These are phyloP conservation scores for Angomonas deanei DNA, from an alignment of 208 protist species.

Conservation along the genomic window DNA sequence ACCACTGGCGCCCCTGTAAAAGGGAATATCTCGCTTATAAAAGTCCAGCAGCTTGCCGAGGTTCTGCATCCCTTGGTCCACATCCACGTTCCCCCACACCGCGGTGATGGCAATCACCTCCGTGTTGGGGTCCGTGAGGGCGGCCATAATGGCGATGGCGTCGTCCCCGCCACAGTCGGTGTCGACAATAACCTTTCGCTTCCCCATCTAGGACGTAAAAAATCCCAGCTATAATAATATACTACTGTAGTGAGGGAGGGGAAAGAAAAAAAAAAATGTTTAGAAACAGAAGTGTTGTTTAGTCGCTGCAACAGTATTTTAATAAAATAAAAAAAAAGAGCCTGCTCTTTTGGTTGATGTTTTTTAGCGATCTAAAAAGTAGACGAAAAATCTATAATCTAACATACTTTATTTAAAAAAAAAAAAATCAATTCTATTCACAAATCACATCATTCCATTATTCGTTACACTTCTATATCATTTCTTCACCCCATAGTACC, in stretches of 20 bases:
- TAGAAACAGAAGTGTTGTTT: not conserved
- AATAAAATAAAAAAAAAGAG: not conserved
- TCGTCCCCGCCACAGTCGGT: conserved; percentile 83
- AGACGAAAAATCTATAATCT: not conserved
- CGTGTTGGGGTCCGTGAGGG: conserved; percentile 63
- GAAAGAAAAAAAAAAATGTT: not conserved
- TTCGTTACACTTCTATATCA: too few species aligned
- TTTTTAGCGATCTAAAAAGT: not conserved
- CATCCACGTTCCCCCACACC: conserved; percentile 81
- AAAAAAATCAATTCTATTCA: not conserved
- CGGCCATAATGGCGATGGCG: conserved; percentile 78
- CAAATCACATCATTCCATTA: not conserved
- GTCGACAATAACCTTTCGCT: conserved; percentile 80
- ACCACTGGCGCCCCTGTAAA: conserved; percentile 51
- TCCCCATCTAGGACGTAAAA: conserved; percentile 27
- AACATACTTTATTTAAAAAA: not conserved
- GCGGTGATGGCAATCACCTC: conserved; percentile 64
- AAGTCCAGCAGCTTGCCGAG: conserved; percentile 73
- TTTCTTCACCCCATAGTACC: conserved; percentile 32
- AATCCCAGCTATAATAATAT: not conserved
- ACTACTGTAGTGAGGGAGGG: not conserved
- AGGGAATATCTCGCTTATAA: conserved; percentile 64
- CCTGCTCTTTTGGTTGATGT: not conserved
- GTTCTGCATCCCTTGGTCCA: conserved; percentile 74
- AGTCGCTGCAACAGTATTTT: too few species aligned